A percentile compares a stretch with the other conserved stretches of the same genome.
Evolutionary conservation across 2,329 filamentous ascomycete species (phyloP).

Genomic region (Neocatenulostroma microsporum): DNA sequence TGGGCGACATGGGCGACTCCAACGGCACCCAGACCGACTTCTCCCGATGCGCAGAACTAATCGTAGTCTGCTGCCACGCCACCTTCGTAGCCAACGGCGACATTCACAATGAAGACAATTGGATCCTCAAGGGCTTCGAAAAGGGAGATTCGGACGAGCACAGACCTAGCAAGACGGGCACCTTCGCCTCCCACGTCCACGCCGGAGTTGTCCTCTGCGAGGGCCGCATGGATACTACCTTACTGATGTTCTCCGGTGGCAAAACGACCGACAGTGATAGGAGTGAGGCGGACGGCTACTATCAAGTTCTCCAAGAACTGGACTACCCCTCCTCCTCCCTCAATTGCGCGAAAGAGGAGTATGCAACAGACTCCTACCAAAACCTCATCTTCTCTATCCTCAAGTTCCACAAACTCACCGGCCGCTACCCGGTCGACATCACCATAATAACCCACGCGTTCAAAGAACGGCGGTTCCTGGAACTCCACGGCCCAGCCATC

Average conservation of each 20-base stretch:
- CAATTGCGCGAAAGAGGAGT: constrained; percentile 47
- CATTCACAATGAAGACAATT: constrained; percentile 31
- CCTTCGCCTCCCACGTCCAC: constrained; percentile 68
- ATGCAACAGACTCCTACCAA: constrained; percentile 76
- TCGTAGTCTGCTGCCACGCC: constrained; percentile 78
- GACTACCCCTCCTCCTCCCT: constrained; percentile 14
- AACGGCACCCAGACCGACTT: no score
- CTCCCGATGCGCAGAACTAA: constrained; percentile 42
- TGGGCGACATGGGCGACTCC: no score
- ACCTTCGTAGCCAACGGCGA: constrained; percentile 55
- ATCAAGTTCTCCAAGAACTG: constrained; percentile 12
- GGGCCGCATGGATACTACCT: constrained; percentile 34
- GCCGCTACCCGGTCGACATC: constrained; percentile 34
- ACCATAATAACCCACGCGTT: constrained; percentile 43
- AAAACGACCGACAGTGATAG: constrained; percentile 26
- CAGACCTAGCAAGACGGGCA: constrained; percentile 62
- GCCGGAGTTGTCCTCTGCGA: constrained; percentile 52
- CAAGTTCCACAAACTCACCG: constrained; percentile 36
- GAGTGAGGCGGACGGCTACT: constrained; percentile 24
- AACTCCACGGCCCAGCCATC: constrained; percentile 35
- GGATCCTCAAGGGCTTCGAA: constrained; percentile 70
- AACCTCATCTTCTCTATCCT: constrained; percentile 74
- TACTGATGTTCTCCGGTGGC: constrained; percentile 68
- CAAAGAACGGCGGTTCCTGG: constrained; percentile 38
- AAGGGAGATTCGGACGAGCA: constrained; percentile 28